Base-by-base conservation (phyloP, 805 yeast species). In the Yamadazyma ubonensis region DNA sequence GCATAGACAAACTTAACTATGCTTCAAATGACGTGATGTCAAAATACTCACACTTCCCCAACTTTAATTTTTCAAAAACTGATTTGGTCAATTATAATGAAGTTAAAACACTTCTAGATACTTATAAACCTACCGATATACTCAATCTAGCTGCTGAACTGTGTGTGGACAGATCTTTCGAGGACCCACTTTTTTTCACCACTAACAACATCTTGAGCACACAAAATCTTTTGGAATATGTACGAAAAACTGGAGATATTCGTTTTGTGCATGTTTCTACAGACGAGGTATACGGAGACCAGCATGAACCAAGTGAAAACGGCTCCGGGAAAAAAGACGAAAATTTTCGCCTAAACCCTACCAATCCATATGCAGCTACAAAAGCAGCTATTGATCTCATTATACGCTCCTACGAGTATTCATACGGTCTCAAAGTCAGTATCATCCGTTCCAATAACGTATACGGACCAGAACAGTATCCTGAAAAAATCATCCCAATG, bases 251-350 rank as follows among this genome's bases (percentile, higher is more conserved):
- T 9, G 30, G 39, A 10, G 34, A 22, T 17, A 26, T 39, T 6
- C 38, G 50, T 10, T 59, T 74, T 29, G 35, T 76, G 5, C 80
- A 77, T 48, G 60, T 77, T 32, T 77, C 82, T 7, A 78, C 83
- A 0, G 83, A 77, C 50, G 83, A 77, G 46, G 82, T 78, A 0
- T 77, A 77, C 45, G 83, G 83, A 1, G 79, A 76, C 43, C 61
- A 56, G 25, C 17, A 23, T 10, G 17, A 18, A 4, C 29, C 31
- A 5, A 33, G 32, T 1, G 43, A 33, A 0, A 27, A 12, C 15
- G 30, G 17, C 10, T 8, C 5, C 16, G 35, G 17, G 10, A 49
- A 41, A 6, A 61, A 57, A 1, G 56, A 56, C 29, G 81, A 76
- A 48, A 23, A 50, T 0, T 55, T 67, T 5, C 45, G 47, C 0